Conservation (phyloP, 306 rosid species). For the Castanea sativa region DNA sequence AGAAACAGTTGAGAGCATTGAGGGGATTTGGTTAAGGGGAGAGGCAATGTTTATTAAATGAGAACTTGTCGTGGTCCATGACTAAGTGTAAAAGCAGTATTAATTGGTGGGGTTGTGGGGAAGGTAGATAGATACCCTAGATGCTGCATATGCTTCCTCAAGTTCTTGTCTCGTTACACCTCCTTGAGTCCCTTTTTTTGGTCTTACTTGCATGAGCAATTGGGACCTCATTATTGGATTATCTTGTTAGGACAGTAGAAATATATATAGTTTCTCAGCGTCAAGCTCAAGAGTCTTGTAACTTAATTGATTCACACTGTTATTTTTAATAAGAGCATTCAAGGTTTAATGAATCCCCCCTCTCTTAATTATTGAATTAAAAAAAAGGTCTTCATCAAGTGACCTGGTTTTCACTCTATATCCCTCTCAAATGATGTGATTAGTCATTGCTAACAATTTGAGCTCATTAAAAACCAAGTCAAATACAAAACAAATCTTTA, state of each 20-base stretch:
- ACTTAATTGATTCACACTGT: no score
- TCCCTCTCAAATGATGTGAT: no score
- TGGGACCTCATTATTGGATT: background rate
- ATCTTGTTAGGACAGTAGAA: no score
- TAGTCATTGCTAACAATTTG: background rate
- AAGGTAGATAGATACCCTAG: no score
- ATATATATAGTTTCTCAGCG: no score
- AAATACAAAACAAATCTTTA: background rate
- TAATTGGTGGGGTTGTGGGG: background rate
- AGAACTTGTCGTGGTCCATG: constrained; percentile 3
- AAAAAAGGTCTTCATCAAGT: no score
- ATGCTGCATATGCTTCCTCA: no score
- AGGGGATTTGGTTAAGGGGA: background rate
- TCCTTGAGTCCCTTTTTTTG: background rate
- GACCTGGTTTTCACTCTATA: no score
- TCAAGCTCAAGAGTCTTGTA: no score
- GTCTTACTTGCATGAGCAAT: background rate
- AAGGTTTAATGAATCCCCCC: no score
- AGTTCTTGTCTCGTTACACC: background rate
- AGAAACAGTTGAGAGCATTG: constrained; percentile 15
- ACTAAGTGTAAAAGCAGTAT: background rate
- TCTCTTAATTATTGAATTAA: no score
- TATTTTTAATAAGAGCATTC: no score
- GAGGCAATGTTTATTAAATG: background rate
- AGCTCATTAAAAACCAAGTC: background rate